Percentiles rank a stretch among this genome's conserved stretches.
Evolutionary conservation across 2,329 filamentous ascomycete genomes (phyloP).

Genomic region (Zalaria sp.): DNA sequence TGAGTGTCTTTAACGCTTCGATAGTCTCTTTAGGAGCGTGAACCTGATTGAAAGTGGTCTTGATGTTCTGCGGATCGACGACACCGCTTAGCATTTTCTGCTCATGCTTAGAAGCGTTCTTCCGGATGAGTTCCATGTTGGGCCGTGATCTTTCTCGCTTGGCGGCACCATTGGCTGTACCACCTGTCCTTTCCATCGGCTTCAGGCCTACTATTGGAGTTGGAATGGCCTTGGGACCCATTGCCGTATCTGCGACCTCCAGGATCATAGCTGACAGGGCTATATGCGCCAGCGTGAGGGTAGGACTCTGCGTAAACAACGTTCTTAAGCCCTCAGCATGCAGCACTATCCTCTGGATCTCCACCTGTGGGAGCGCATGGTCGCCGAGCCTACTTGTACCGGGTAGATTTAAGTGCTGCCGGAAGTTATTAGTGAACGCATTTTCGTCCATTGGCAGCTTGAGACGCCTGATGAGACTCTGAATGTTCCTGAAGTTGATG

Average conservation of each 20-base stretch:
- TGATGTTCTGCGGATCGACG: conserved; percentile 66
- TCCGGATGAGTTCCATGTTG: conserved; percentile 34
- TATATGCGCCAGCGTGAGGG: conserved; percentile 6
- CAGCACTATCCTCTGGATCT: conserved; percentile 7
- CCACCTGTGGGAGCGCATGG: conserved; percentile 3
- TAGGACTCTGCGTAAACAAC: conserved; percentile 5
- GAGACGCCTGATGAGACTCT: conserved; percentile 43
- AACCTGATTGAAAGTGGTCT: conserved; percentile 76
- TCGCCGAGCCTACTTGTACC: conserved; percentile 6
- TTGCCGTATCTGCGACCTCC: not conserved
- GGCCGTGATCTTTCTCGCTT: not conserved
- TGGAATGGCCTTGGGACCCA: not conserved
- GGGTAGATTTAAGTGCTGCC: conserved; percentile 5
- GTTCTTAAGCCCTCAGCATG: conserved; percentile 7
- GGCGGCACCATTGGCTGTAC: not conserved
- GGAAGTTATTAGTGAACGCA: conserved; percentile 4
- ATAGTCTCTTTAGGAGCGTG: conserved; percentile 72
- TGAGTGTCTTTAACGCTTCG: conserved; percentile 76
- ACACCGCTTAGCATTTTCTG: conserved; percentile 70
- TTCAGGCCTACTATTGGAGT: not conserved
- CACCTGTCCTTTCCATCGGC: not conserved
- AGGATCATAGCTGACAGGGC: conserved; percentile 4
- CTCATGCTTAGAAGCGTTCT: conserved; percentile 61
- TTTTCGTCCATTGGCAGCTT: conserved; percentile 13
- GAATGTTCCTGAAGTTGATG: conserved; percentile 52